Percentiles rank a stretch among this genome's conserved stretches.
Evolutionary conservation across 2,329 filamentous ascomycete species (phyloP).

Genomic region (Rhytidhysteron rufulum): DNA sequence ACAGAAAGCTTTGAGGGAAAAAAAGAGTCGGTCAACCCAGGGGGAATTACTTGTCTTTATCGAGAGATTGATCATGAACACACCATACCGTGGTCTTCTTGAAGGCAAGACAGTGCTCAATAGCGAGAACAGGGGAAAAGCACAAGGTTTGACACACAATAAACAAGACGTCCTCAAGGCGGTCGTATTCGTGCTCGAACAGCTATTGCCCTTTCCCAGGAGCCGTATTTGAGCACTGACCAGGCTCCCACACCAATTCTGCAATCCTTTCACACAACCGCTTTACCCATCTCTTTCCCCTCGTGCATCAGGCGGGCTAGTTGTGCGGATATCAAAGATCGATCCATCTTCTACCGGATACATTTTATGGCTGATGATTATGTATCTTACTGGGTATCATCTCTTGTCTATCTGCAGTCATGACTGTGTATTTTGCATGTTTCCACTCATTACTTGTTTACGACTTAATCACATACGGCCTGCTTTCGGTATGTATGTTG

Average conservation of each 20-base stretch:
- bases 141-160: background rate
- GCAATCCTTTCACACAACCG: background rate
- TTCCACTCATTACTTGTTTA: background rate
- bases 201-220: too few species aligned
- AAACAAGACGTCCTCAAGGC: background rate
- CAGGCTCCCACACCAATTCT: background rate
- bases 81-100: background rate
- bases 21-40: background rate
- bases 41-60: background rate
- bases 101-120: background rate
- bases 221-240: background rate
- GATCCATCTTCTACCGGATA: background rate
- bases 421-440: background rate
- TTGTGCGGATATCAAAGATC: background rate
- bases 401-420: background rate
- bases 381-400: background rate
- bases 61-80: background rate
- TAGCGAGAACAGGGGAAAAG: background rate
- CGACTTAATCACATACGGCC: too few species aligned
- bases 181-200: too few species aligned
- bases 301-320: background rate
- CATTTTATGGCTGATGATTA: background rate
- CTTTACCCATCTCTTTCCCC: background rate
- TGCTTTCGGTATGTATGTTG: background rate
- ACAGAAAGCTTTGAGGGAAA: background rate